phyloP scores from a whole-genome alignment of 257 asterid genomes.

The Nicotiana sylvestris region DNA sequence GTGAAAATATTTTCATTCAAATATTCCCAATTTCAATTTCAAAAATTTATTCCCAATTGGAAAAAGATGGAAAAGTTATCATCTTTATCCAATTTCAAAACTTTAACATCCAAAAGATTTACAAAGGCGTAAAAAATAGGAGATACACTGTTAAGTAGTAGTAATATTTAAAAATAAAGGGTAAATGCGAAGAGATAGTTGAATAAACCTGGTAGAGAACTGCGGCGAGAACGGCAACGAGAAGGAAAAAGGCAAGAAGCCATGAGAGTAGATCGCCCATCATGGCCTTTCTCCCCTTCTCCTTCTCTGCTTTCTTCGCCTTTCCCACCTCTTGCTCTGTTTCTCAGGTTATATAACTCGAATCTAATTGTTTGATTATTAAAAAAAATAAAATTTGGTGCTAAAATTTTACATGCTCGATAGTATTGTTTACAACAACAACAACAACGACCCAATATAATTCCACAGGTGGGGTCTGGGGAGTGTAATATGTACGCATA shows the following conservation, averaged over 20 bases:
- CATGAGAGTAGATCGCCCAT: slow-evolving; percentile 71
- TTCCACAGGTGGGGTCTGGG: too few species aligned
- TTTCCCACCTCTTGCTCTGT: too few species aligned
- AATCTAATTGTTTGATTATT: too few species aligned
- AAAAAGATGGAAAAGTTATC: background rate
- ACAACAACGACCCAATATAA: too few species aligned
- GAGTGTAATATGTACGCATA: too few species aligned
- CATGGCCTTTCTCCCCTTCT: background rate
- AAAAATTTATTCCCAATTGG: background rate
- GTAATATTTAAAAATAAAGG: too few species aligned
- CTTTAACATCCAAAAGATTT: background rate
- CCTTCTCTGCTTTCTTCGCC: background rate
- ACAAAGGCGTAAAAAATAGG: background rate
- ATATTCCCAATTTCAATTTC: background rate
- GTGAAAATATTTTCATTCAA: background rate
- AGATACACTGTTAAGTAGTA: background rate
- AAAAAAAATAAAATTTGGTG: too few species aligned
- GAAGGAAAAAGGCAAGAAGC: slow-evolving; percentile 75
- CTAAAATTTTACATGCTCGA: too few species aligned
- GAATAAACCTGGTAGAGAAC: slow-evolving; percentile 67
- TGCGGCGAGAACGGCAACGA: slow-evolving; percentile 52
- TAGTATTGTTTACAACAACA: too few species aligned
- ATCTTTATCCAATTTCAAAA: background rate
- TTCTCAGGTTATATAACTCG: too few species aligned
- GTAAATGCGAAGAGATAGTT: background rate